Evolutionary conservation across 192 early-diverging fungal species (phyloP), one percentile per base, ranked within the genome.

Genomic region (Rhizophagus sp.): DNA sequence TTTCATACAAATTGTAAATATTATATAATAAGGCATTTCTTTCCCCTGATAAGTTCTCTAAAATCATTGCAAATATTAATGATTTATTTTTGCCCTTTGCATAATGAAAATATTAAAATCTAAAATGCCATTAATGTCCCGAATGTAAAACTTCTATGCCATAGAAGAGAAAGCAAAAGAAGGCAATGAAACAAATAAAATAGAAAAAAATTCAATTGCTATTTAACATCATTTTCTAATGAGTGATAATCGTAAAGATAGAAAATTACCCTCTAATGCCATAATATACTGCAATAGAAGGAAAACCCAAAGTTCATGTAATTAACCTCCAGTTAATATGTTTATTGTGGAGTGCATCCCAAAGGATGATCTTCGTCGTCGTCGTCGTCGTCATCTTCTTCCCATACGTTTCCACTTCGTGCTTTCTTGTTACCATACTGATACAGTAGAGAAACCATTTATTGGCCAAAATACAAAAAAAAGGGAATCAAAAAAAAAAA

Each of bases 351-450:
- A 62, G 39, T 61, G 75, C 84, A 66, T 33, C 41, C 36, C 22
- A 73, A 67, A 61, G 61, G 17, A 75, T 79, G 22, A 24, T 63
- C 80, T 24, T 52, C 62, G 2, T 82, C 80, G 9, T 81, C 85
- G 15, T 80, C 81, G 25, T 74, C 57, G 39, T 84, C 62, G 1
- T 79, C 78, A 39, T 79, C 78, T 25, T 79, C 78, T 27, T 79
- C 67, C 78, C 78, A 79, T 70, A 79, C 68, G 52, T 79, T 79
- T 22, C 50, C 50, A 62, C 30, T 12, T 79, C 49, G 61, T 61
- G 30, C 67, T 68, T 79, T 79, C 30, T 79, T 79, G 39, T 33
- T 33, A 34, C 78, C 78, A 41, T 61, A 79, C 78, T 79, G 11
- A 12, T 47, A 47, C 44, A 47, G 11, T 12, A 47, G 11, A 12